Percentiles rank a stretch among this genome's conserved stretches.
phyloP scores from a whole-genome alignment of 306 rosid species.

The Cucurbita moschata region DNA sequence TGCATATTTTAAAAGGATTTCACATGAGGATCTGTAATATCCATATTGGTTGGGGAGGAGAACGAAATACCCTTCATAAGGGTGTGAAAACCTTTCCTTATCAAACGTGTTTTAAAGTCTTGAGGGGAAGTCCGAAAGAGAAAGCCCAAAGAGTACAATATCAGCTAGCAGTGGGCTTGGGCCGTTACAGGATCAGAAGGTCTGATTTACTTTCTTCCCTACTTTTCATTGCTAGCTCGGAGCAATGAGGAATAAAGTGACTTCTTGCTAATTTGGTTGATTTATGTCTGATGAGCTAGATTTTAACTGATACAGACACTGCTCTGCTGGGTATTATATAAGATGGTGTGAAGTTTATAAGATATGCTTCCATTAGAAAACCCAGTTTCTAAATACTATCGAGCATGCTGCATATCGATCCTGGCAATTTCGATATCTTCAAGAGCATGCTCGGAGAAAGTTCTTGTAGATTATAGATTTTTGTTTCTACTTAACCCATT shows the following conservation, averaged over 20 bases:
- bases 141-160: too few relatives aligned
- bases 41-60: too few relatives aligned
- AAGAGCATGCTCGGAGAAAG: constrained; percentile 23
- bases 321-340: background rate
- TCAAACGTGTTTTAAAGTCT: too few relatives aligned
- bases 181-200: background rate
- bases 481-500: background rate
- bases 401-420: background rate
- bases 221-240: background rate
- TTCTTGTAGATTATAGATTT: constrained; percentile 8
- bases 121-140: too few relatives aligned
- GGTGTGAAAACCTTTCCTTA: too few relatives aligned
- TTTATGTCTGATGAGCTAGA: background rate
- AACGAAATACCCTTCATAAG: too few relatives aligned
- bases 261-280: background rate
- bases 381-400: background rate
- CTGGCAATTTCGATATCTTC: constrained; percentile 19
- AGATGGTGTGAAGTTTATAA: background rate
- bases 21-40: background rate
- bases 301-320: background rate
- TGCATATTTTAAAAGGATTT: background rate
- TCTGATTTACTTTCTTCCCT: background rate
- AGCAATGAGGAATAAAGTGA: background rate
- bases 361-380: background rate
- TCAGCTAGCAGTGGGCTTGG: too few relatives aligned